Conservation (phyloP, 1,284 basidiomycete genomes). For the Cryptococcus maquisensis region DNA sequence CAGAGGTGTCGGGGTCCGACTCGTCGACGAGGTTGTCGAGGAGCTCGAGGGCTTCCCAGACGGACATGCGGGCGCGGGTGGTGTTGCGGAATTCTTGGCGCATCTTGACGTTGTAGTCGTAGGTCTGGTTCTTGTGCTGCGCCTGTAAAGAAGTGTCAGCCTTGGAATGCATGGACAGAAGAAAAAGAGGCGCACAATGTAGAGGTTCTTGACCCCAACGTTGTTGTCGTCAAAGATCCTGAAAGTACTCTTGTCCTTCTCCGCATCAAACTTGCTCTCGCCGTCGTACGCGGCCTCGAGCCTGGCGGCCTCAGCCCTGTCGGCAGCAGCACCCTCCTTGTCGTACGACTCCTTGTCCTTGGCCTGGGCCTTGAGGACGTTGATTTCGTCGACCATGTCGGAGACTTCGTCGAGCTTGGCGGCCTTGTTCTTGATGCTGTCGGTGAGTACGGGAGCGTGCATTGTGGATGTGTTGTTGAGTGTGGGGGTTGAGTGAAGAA, state of each 20-base stretch:
- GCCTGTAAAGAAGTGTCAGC: slow-evolving; percentile 53
- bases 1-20: slow-evolving; percentile 55
- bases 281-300: slow-evolving; percentile 54
- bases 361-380: slow-evolving; percentile 28
- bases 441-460: slow-evolving; percentile 41
- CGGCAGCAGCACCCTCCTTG: slow-evolving; percentile 5
- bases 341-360: neutral
- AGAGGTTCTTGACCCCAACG: slow-evolving; percentile 80
- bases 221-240: slow-evolving; percentile 59
- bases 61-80: slow-evolving; percentile 44
- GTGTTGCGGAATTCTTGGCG: slow-evolving; percentile 33
- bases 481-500: neutral
- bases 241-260: slow-evolving; percentile 67
- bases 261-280: slow-evolving; percentile 62
- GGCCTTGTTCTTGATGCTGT: slow-evolving; percentile 29
- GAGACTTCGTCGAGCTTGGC: slow-evolving; percentile 61
- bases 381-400: slow-evolving; percentile 66
- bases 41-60: slow-evolving; percentile 89
- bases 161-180: neutral
- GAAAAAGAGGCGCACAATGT: slow-evolving; percentile 44
- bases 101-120: slow-evolving; percentile 76
- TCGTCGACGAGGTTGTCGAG: slow-evolving; percentile 84
- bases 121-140: slow-evolving; percentile 85
- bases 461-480: slow-evolving; percentile 11
- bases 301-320: slow-evolving; percentile 2